Evolutionary conservation across 805 yeast genomes (phyloP).

Genomic region (Saccharomycopsis capsularis): DNA sequence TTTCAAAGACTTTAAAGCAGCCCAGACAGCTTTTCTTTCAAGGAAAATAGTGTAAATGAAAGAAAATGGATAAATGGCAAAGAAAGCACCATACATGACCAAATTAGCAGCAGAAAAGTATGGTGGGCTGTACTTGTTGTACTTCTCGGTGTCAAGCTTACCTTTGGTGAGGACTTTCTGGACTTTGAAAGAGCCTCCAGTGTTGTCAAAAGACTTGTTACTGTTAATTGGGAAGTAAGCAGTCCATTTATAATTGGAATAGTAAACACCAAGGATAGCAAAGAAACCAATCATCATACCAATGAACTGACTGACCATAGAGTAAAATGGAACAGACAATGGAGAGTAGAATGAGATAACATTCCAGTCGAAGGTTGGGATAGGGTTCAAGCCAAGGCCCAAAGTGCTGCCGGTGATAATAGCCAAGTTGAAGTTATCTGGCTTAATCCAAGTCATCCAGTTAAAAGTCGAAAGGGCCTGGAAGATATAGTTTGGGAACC

Average conservation of each 20-base stretch:
- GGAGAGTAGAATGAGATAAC: conserved; percentile 29
- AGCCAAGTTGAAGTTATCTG: conserved; percentile 42
- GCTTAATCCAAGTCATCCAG: conserved; percentile 57
- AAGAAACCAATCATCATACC: conserved; percentile 33
- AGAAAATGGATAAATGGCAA: conserved; percentile 51
- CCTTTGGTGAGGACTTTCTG: conserved; percentile 40
- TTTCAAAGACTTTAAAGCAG: conserved; percentile 33
- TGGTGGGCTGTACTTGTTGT: conserved; percentile 56
- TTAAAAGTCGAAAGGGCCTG: conserved; percentile 37
- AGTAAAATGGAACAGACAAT: conserved; percentile 40
- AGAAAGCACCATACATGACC: conserved; percentile 51
- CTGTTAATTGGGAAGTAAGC: conserved; percentile 39
- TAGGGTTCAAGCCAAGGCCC: conserved; percentile 49
- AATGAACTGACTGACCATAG: conserved; percentile 27
- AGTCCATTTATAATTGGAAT: conserved; percentile 36
- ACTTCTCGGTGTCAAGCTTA: conserved; percentile 39
- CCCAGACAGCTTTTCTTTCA: conserved; percentile 38
- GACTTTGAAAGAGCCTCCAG: conserved; percentile 42
- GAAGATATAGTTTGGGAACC: conserved; percentile 42
- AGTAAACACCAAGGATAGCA: conserved; percentile 33
- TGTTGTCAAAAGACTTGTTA: conserved; percentile 46
- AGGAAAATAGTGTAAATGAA: conserved; percentile 41
- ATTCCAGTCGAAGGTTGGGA: conserved; percentile 50
- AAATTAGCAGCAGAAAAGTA: conserved; percentile 57
- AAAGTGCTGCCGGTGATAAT: conserved; percentile 38